These are phyloP conservation scores for Arthrobotrys conoides DNA, from an alignment of 2,329 filamentous ascomycete genomes.

Conservation along the genomic window DNA sequence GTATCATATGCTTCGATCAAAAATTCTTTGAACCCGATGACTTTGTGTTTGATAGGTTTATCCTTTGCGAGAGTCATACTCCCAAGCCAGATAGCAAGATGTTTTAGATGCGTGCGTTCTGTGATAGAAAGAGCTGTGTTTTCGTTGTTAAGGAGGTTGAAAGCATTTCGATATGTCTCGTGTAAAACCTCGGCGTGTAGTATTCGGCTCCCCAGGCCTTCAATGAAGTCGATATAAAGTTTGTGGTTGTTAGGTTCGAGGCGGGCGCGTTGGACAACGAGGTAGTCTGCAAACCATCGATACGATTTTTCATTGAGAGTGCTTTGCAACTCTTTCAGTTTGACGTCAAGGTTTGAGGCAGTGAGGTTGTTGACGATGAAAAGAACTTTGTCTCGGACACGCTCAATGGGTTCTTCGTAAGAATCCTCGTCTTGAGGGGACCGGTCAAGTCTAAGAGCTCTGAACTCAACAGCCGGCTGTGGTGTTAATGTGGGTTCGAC, in stretches of 20 bases:
- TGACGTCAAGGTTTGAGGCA: conserved; percentile 85
- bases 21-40: conserved; percentile 96
- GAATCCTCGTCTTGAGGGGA: conserved; percentile 73
- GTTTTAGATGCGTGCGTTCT: conserved; percentile 91
- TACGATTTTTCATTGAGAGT: conserved; percentile 85
- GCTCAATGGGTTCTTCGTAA: conserved; percentile 86
- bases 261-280: conserved; percentile 96
- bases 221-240: conserved; percentile 90
- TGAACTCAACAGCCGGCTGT: conserved; percentile 75
- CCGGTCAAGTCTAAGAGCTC: conserved; percentile 81
- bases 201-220: conserved; percentile 81
- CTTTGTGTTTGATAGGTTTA: conserved; percentile 94
- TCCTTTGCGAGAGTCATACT: conserved; percentile 92
- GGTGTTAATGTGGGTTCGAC: conserved; percentile 65
- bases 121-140: conserved; percentile 84
- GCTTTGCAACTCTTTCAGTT: conserved; percentile 84
- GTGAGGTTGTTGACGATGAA: conserved; percentile 98
- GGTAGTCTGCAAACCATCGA: conserved; percentile 95
- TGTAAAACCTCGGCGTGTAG: conserved; percentile 91
- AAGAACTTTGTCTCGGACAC: conserved; percentile 90
- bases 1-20: conserved; percentile 94
- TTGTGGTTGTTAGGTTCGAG: conserved; percentile 97
- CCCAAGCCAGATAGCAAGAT: conserved; percentile 92
- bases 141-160: conserved; percentile 91
- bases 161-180: conserved; percentile 89